Evolutionary conservation across 768 basidiomycete genomes (phyloP), one percentile per base, ranked within the genome.

Genomic region (Daedaleopsis nitida): DNA sequence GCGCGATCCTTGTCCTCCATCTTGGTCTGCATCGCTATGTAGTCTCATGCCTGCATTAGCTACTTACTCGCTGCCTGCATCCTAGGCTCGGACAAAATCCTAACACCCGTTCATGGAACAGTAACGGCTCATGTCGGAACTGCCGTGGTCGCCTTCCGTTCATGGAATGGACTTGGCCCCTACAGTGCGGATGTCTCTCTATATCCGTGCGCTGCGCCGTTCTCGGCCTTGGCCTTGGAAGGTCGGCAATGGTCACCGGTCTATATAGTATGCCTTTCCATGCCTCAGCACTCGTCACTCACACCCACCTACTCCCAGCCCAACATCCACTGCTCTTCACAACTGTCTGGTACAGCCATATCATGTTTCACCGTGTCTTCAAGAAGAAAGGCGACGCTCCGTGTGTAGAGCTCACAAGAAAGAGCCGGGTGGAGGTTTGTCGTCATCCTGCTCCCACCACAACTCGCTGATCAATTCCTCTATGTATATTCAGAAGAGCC

Each of bases 281-380:
- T 37, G 19, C 24, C 12, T 9, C 17, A 39, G 17, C 12, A 21
- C 21, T 1, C 9, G 9, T 19, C 49, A 17, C 12, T 35, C 19
- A 16, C 50, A 42, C 32, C 9, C 14, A 38, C 8, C 37, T 5
- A 50, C 11, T 38, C 24, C 49, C 37, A 13, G 3, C 47, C 16
- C 47, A 19, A 19, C 17, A 7, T 19, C 32, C 23, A 21, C 13
- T 11, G 5, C 34, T 42, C 17, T 38, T 12, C 37, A 21, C 37
- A 27, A 32, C 55, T 53, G 50, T 62, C 60, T 45, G 55, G 55
- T 12, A 62, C 55, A 62, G 51, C 42, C 50, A 32, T n/a, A n/a
- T 3, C n/a, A 62, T 62, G 60, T 57, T 62, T 23, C 44, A 62
- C 23, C 50, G 45, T 27, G 48, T 62, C 2, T 62, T 62, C 55